Evolutionary conservation across 2,329 filamentous ascomycete genomes (phyloP).

Genomic region (Claviceps citrina): DNA sequence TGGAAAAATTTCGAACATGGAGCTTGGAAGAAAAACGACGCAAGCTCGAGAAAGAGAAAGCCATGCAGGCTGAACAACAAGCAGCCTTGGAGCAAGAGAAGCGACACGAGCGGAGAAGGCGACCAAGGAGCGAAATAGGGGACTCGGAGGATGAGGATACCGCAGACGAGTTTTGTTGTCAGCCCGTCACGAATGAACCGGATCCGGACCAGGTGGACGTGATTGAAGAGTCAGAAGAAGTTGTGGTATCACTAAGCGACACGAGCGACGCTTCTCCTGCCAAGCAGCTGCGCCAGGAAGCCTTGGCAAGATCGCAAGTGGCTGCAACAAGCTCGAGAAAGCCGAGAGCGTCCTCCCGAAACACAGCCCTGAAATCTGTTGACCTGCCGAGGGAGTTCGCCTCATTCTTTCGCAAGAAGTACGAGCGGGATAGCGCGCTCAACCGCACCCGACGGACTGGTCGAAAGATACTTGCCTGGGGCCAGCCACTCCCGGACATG

Average conservation of each 20-base stretch:
- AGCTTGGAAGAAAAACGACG: conserved; percentile 76
- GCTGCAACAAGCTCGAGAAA: conserved; percentile 21
- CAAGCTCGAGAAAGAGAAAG: conserved; percentile 58
- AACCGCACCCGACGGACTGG: conserved; percentile 53
- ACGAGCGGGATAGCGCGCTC: conserved; percentile 68
- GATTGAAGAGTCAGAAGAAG: conserved; percentile 8
- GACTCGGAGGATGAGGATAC: conserved; percentile 22
- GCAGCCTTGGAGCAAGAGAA: conserved; percentile 19
- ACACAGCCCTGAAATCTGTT: conserved; percentile 18
- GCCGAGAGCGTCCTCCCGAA: conserved; percentile 15
- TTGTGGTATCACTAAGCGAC: conserved; percentile 37
- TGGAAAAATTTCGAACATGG: conserved; percentile 81
- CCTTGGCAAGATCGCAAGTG: conserved; percentile 36
- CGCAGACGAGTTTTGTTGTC: conserved; percentile 11
- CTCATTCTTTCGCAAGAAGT: conserved; percentile 74
- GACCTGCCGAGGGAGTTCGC: conserved; percentile 47
- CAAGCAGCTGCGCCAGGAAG: conserved; percentile 61
- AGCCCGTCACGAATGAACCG: conserved; percentile 7
- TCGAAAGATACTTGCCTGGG: conserved; percentile 64
- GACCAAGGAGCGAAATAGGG: conserved; percentile 12
- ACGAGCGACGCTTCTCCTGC: conserved; percentile 35
- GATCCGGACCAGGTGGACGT: conserved; percentile 19
- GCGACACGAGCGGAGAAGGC: conserved; percentile 16
- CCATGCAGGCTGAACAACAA: conserved; percentile 5
- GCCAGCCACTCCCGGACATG: conserved; percentile 61